Base-by-base conservation (phyloP, 2,329 filamentous ascomycete genomes). In the Penicillium sp. region DNA sequence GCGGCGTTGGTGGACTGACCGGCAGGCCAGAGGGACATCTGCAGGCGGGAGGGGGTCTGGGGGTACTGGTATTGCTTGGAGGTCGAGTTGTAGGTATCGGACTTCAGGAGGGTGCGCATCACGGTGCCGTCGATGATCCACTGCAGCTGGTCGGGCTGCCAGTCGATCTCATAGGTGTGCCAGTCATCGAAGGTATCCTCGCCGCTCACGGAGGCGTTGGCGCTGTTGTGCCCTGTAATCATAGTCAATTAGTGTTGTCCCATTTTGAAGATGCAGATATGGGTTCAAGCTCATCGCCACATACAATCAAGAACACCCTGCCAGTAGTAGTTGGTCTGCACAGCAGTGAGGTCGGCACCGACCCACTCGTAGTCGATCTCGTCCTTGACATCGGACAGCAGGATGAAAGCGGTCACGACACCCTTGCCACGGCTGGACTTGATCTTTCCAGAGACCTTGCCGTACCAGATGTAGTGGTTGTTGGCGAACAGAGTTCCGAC, bases 291-390 rank as follows among this genome's bases (percentile, higher is more conserved):
- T 25, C n/a, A 4, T 21, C n/a, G n/a, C 21, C n/a, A 80, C 91
- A 81, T 81, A 96, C 92, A 98, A 75, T 93, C 83, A 39, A 91
- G 88, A 62, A 97, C 88, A 71, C 95, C 95, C 79, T 97, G 93
- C 79, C 89, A 97, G 79, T 97, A 99, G 81, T 88, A 99, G 80
- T 99, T 99, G 72, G 92, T 95, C 80, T 99, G 93, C 19, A 89
- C 91, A 61, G 83, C 85, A 47, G 81, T 71, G 61, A 96, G 81
- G 70, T 97, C 91, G 45, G 84, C 84, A 64, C 95, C 95, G 54
- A 99, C 85, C 74, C 90, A 98, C 75, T 99, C 95, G 73, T 92
- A 98, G 79, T 99, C 95, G 69, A 99, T 96, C 77, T 99, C 95
- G 71, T 99, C 95, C 83, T 97, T 96, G 70, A 96, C 90, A 70